Evolutionary conservation across 2,329 filamentous ascomycete genomes (phyloP), one percentile per base, ranked within the genome.

Genomic region (Aspergillus amoenus): DNA sequence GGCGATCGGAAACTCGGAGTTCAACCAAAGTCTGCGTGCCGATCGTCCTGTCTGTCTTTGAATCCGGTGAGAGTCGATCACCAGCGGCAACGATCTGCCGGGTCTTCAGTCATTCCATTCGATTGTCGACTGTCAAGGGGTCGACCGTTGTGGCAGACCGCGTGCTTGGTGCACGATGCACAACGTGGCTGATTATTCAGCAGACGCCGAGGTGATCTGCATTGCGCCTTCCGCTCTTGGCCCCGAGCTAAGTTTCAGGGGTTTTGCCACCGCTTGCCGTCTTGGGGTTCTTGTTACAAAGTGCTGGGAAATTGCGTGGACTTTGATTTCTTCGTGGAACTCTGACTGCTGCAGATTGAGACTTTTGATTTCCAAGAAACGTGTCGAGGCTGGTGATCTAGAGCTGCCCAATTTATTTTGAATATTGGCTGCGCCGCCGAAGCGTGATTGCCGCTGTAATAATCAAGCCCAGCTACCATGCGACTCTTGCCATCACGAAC

Each of bases 241-340:
- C 27, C 13, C 4, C 15, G 15, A 7, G 13, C 9, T 22, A 41
- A 18, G 27, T 21, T 27, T 54, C 44, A 54, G 50, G 48, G 49
- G 52, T 46, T 61, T 47, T 58, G 59, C 52, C 59, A 61, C 59
- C 59, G 59, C 59, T 53, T 61, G 44, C 59, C 39, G 5, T 18
- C 58, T 50, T 13, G 17, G 50, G 18, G 15, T 17, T 49, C 21
- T 42, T 18, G 34, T 27, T 7, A 17, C 27, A n/a, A 11, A 22
- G 43, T 45, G n/a, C 12, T 15, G 8, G 9, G 45, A 48, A 30
- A 30, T 30, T 30, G 27, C 27, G 27, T 13, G 32, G 17, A 4
- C 30, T 12, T 37, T 17, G 17, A 47, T 32, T 24, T 22, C 18
- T 21, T 48, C 24, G 41, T 43, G 27, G 27, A n/a, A n/a, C 12